Conservation (phyloP, 108 stramenopile species). For the Epithemia pelagica region DNA sequence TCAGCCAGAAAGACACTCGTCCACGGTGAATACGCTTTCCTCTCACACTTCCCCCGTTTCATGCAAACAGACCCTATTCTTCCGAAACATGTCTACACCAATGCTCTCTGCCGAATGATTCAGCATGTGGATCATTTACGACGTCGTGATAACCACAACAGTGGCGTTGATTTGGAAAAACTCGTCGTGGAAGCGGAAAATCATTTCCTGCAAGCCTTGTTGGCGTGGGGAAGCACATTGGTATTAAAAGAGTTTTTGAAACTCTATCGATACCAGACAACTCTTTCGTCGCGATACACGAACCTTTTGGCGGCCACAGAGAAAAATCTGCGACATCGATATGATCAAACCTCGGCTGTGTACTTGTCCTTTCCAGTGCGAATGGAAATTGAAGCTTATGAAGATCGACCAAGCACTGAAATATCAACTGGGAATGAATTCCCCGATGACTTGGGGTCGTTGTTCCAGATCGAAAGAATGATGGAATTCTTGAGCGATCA, state of each 20-base stretch:
- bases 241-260: conserved; percentile 53
- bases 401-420: background rate
- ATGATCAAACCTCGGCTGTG: conserved; percentile 20
- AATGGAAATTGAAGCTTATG: background rate
- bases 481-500: background rate
- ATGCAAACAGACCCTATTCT: conserved; percentile 70
- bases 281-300: background rate
- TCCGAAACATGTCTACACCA: conserved; percentile 48
- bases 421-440: background rate
- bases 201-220: conserved; percentile 57
- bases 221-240: conserved; percentile 72
- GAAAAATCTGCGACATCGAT: conserved; percentile 5
- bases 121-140: background rate
- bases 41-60: too few species aligned
- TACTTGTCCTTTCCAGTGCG: conserved; percentile 15
- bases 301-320: conserved; percentile 3
- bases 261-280: conserved; percentile 31
- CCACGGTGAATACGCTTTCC: too few species aligned
- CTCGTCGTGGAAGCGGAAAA: conserved; percentile 15
- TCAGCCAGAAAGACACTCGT: background rate
- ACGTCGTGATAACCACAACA: background rate
- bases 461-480: background rate
- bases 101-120: conserved; percentile 2
- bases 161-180: background rate
- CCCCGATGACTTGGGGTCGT: background rate